Percentiles rank a stretch among this genome's conserved stretches.
Evolutionary conservation across 2,329 filamentous ascomycete genomes (phyloP).

Genomic region (Ophiostoma himal-ulmi): DNA sequence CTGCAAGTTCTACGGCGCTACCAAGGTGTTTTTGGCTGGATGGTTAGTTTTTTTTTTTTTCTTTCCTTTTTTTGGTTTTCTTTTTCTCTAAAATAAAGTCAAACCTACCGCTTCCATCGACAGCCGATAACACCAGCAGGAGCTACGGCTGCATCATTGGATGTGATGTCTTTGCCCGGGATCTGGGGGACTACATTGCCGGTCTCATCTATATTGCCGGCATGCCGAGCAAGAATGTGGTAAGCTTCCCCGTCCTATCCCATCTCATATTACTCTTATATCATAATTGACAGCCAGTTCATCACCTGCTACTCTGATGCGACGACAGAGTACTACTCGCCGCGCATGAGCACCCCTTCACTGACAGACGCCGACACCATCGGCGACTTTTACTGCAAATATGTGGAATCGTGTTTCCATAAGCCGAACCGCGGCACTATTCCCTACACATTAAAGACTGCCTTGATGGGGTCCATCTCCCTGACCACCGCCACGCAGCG

Average conservation of each 20-base stretch:
- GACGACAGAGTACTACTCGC: conserved; percentile 2
- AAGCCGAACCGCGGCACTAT: conserved; percentile 16
- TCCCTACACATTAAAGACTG: conserved; percentile 16
- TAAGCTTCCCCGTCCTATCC: background rate
- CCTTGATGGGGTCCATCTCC: conserved; percentile 14
- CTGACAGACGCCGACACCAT: conserved; percentile 1
- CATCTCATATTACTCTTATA: no score
- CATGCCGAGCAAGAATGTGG: conserved; percentile 9
- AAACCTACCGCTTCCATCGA: background rate
- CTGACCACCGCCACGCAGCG: conserved; percentile 8
- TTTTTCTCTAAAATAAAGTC: no score
- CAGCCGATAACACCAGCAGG: background rate
- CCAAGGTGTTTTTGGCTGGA: conserved; percentile 18
- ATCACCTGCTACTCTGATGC: background rate
- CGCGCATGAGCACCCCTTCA: background rate
- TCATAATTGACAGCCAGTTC: conserved; percentile 5
- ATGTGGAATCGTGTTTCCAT: conserved; percentile 19
- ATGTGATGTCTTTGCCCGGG: conserved; percentile 18
- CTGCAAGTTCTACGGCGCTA: conserved; percentile 19
- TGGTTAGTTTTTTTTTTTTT: conserved; percentile 12
- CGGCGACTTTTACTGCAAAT: background rate
- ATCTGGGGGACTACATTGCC: conserved; percentile 10
- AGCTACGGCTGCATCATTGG: conserved; percentile 19
- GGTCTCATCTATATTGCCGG: conserved; percentile 19
- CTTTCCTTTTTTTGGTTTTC: no score